phyloP scores from a whole-genome alignment of 768 basidiomycete species.

The Gelatoporia subvermispora region DNA sequence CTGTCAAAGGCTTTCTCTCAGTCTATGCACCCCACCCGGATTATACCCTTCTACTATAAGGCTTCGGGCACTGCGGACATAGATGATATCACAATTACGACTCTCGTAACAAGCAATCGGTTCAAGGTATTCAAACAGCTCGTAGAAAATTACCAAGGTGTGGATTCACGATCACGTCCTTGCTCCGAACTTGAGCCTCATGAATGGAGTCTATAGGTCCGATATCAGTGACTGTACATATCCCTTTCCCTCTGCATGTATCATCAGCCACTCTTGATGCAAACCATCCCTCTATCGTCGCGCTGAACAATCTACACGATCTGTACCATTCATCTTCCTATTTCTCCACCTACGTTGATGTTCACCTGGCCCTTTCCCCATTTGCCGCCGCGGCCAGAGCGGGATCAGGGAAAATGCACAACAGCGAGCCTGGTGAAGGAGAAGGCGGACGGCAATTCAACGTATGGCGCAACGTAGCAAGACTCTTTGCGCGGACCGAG shows the following conservation, averaged over 20 bases:
- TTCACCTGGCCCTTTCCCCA: constrained; percentile 80
- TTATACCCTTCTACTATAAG: constrained; percentile 79
- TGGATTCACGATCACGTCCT: constrained; percentile 7
- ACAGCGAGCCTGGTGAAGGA: constrained; percentile 9
- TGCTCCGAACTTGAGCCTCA: constrained; percentile 4
- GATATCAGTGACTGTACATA: constrained; percentile 79
- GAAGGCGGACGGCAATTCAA: constrained; percentile 74
- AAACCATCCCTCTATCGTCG: constrained; percentile 25
- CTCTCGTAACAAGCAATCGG: constrained; percentile 75
- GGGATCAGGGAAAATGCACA: background rate
- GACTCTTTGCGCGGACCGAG: constrained; percentile 77
- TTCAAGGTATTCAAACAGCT: constrained; percentile 68
- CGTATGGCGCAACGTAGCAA: constrained; percentile 83
- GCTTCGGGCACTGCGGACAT: constrained; percentile 50
- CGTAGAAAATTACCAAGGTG: constrained; percentile 76
- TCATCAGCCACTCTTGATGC: constrained; percentile 32
- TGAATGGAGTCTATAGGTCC: constrained; percentile 46
- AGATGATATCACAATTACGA: constrained; percentile 81
- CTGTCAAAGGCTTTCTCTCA: constrained; percentile 67
- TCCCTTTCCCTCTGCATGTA: constrained; percentile 41
- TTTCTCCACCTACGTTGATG: constrained; percentile 70
- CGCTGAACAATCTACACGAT: constrained; percentile 58
- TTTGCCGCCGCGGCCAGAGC: constrained; percentile 28
- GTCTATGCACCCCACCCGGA: constrained; percentile 67
- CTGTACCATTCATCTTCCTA: constrained; percentile 63